phyloP scores from a whole-genome alignment of 2,329 filamentous ascomycete genomes.

The Neurospora sp. region DNA sequence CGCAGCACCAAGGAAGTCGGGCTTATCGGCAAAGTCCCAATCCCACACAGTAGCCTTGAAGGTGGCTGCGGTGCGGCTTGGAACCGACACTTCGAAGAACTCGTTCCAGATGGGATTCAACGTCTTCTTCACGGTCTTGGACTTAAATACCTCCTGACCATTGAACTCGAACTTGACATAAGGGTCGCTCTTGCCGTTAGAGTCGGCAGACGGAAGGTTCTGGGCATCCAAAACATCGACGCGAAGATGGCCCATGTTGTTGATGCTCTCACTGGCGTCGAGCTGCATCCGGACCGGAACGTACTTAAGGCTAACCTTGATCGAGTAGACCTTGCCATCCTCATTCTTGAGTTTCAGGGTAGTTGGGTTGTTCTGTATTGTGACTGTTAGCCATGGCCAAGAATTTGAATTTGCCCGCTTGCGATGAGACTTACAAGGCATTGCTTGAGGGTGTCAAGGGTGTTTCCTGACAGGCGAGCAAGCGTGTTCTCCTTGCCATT shows the following conservation, averaged over 20 bases:
- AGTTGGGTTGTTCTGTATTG: constrained; percentile 71
- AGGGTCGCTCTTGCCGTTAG: constrained; percentile 94
- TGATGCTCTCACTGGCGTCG: constrained; percentile 92
- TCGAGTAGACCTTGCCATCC: constrained; percentile 63
- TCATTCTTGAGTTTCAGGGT: constrained; percentile 70
- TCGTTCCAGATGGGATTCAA: constrained; percentile 94
- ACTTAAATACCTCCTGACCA: constrained; percentile 86
- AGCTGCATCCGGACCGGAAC: constrained; percentile 90
- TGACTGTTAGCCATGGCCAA: constrained; percentile 7
- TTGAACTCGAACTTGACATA: constrained; percentile 93
- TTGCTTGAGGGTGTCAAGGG: constrained; percentile 77
- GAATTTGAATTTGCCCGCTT: neutral
- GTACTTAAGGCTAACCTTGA: constrained; percentile 91
- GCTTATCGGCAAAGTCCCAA: constrained; percentile 94
- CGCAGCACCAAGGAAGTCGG: constrained; percentile 76
- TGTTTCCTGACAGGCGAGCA: constrained; percentile 75
- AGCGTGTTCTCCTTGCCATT: constrained; percentile 66
- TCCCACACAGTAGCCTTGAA: constrained; percentile 82
- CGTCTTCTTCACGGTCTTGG: constrained; percentile 94
- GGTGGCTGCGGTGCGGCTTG: constrained; percentile 74
- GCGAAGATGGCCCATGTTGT: constrained; percentile 92
- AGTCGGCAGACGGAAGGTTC: constrained; percentile 85
- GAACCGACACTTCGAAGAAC: constrained; percentile 75
- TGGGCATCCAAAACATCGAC: constrained; percentile 85
- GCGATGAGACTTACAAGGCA: constrained; percentile 54